phyloP scores from a whole-genome alignment of 257 asterid species.

The Ehretia macrophylla region DNA sequence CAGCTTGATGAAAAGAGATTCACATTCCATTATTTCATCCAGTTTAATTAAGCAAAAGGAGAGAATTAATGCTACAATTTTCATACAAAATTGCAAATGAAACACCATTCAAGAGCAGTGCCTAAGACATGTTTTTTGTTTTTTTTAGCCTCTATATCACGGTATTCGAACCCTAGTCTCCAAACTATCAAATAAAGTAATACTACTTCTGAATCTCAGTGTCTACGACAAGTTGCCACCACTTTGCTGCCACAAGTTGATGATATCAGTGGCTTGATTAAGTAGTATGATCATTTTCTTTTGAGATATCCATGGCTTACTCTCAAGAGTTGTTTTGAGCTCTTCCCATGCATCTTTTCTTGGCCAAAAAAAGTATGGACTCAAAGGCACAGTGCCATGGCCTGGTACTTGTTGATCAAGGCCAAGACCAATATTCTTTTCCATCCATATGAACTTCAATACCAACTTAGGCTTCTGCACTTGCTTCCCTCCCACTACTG shows the following conservation, averaged over 20 bases:
- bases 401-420: conserved; percentile 43
- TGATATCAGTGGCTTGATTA: conserved; percentile 53
- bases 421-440: conserved; percentile 42
- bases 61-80: too few relatives aligned
- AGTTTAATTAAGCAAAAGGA: too few relatives aligned
- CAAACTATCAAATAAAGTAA: too few relatives aligned
- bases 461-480: conserved; percentile 37
- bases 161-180: too few relatives aligned
- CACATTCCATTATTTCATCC: too few relatives aligned
- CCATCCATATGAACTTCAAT: conserved; percentile 54
- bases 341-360: conserved; percentile 61
- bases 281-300: conserved; percentile 50
- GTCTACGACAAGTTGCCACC: conserved; percentile 40
- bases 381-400: conserved; percentile 38
- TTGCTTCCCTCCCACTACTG: conserved; percentile 19
- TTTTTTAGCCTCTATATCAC: too few relatives aligned
- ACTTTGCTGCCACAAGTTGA: conserved; percentile 54
- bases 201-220: too few relatives aligned
- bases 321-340: conserved; percentile 36
- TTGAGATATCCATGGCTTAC: conserved; percentile 49
- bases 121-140: conserved; percentile 31
- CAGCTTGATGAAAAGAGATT: too few relatives aligned
- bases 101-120: not conserved
- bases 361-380: conserved; percentile 52
- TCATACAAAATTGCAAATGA: too few relatives aligned